Conservation (phyloP, 2,329 filamentous ascomycete genomes). For the Thielaviopsis ethacetica region DNA sequence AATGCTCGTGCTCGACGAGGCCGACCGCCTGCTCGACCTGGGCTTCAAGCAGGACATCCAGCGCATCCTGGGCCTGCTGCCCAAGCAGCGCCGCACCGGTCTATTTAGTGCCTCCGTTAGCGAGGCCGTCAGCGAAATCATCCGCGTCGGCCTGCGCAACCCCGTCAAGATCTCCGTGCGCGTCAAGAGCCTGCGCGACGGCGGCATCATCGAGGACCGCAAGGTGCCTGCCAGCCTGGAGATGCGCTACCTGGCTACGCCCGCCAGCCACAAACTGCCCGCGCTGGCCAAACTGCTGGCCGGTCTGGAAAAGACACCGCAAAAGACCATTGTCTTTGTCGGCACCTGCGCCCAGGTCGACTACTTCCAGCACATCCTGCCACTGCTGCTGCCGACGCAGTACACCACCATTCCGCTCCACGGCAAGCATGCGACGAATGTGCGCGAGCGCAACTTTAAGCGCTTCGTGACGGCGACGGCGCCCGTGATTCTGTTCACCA, state of each 20-base stretch:
- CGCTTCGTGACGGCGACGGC: conserved; percentile 60
- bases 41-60: conserved; percentile 88
- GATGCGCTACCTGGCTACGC: conserved; percentile 67
- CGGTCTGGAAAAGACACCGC: conserved; percentile 53
- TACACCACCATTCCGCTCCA: conserved; percentile 69
- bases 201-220: conserved; percentile 56
- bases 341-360: conserved; percentile 91
- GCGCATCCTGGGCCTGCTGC: conserved; percentile 65
- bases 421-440: conserved; percentile 78
- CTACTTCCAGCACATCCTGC: conserved; percentile 74
- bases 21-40: conserved; percentile 78
- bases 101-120: conserved; percentile 93
- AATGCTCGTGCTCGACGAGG: conserved; percentile 83
- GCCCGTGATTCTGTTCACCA: conserved; percentile 74
- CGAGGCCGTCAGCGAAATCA: conserved; percentile 84
- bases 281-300: conserved; percentile 54
- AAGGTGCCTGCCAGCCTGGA: conserved; percentile 83
- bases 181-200: conserved; percentile 57
- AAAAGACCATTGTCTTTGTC: conserved; percentile 79
- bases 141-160: conserved; percentile 80
- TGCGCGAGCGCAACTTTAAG: conserved; percentile 74
- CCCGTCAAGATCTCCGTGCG: conserved; percentile 91
- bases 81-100: conserved; percentile 85
- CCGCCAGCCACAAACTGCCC: conserved; percentile 66
- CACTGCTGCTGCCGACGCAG: conserved; percentile 48